Conservation (phyloP, 805 yeast species). For the Gaillardinia entomophila region DNA sequence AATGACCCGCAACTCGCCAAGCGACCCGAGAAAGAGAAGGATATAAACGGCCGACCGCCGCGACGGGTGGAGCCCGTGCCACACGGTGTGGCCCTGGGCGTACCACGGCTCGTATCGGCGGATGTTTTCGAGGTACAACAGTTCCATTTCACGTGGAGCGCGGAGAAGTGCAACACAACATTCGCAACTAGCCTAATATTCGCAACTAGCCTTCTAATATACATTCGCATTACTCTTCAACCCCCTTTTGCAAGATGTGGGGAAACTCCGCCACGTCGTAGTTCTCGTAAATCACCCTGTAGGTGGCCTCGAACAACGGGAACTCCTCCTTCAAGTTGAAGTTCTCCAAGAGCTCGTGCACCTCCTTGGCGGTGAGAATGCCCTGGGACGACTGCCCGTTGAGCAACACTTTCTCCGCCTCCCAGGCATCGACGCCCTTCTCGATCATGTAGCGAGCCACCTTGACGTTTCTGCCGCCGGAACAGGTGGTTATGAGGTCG, state of each 20-base stretch:
- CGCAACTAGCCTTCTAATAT: no score
- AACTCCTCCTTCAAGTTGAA: slow-evolving; percentile 56
- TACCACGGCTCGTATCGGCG: slow-evolving; percentile 25
- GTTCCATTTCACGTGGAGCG: no score
- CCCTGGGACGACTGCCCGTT: slow-evolving; percentile 99
- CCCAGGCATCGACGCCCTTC: slow-evolving; percentile 69
- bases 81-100: slow-evolving; percentile 32
- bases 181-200: no score
- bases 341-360: slow-evolving; percentile 68
- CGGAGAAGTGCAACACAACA: no score
- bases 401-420: slow-evolving; percentile 77
- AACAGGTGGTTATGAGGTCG: slow-evolving; percentile 93
- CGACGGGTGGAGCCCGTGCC: slow-evolving; percentile 59
- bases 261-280: slow-evolving; percentile 75
- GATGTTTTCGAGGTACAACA: slow-evolving; percentile 22
- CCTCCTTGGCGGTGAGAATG: slow-evolving; percentile 84
- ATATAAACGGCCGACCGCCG: slow-evolving; percentile 80
- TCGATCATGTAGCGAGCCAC: slow-evolving; percentile 85
- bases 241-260: slow-evolving; percentile 45
- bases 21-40: slow-evolving; percentile 63
- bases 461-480: slow-evolving; percentile 94
- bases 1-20: slow-evolving; percentile 72
- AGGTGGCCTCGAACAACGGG: slow-evolving; percentile 78
- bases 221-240: no score
- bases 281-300: slow-evolving; percentile 73